Conservation (phyloP, 176 grass and related monocot genomes). For the Bolboschoenus planiculmis region DNA sequence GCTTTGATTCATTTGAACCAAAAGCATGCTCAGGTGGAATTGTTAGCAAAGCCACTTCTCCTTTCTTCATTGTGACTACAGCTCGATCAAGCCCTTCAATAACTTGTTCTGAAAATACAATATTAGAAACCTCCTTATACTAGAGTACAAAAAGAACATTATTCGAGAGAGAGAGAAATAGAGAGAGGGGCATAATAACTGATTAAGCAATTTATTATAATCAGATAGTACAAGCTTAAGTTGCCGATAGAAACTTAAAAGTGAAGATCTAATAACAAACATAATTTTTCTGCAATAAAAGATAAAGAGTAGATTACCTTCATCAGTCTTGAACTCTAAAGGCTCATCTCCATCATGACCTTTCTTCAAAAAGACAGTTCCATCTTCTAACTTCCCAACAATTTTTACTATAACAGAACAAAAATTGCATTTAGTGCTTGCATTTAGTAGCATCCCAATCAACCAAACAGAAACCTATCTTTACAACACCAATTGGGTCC, state of each 20-base stretch:
- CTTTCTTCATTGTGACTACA: slow-evolving; percentile 72
- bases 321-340: slow-evolving; percentile 75
- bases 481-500: neutral
- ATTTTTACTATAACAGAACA: slow-evolving; percentile 40
- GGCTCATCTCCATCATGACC: slow-evolving; percentile 59
- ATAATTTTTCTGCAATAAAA: neutral
- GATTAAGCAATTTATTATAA: neutral
- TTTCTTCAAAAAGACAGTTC: slow-evolving; percentile 58
- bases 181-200: too few relatives aligned
- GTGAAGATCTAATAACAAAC: neutral
- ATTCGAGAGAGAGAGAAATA: too few relatives aligned
- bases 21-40: slow-evolving; percentile 62
- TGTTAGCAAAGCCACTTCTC: slow-evolving; percentile 58
- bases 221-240: neutral
- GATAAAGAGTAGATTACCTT: slow-evolving; percentile 25
- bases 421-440: slow-evolving; percentile 1
- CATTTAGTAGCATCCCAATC: slow-evolving; percentile 18
- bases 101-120: slow-evolving; percentile 49
- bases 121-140: neutral
- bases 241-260: neutral
- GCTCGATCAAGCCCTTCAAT: slow-evolving; percentile 74
- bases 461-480: slow-evolving; percentile 14
- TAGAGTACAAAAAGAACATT: neutral
- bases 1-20: slow-evolving; percentile 41
- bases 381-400: slow-evolving; percentile 53